A percentile compares a stretch with the other conserved stretches of the same genome.
Evolutionary conservation across 495 filamentous ascomycete genomes (phyloP).

Genomic region (Aspergillus kassunensis): DNA sequence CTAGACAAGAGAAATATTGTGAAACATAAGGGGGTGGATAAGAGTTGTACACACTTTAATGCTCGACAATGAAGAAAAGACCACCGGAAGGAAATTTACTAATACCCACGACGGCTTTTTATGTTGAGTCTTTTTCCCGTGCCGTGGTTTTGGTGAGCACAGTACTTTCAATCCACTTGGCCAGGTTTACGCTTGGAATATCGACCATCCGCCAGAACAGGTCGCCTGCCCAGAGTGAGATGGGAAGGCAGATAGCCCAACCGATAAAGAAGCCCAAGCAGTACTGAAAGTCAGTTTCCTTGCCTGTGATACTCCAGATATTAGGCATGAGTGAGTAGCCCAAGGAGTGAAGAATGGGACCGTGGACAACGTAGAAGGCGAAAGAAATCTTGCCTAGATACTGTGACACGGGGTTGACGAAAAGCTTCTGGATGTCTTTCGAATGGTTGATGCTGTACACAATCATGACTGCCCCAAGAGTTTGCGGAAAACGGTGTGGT

Average conservation of each 20-base stretch:
- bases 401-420: constrained; percentile 53
- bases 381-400: constrained; percentile 62
- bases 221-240: constrained; percentile 56
- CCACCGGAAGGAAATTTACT: background rate
- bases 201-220: constrained; percentile 58
- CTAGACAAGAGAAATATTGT: background rate
- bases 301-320: constrained; percentile 52
- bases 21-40: background rate
- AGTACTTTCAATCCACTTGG: constrained; percentile 48
- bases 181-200: constrained; percentile 53
- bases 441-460: constrained; percentile 55
- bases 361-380: constrained; percentile 63
- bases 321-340: constrained; percentile 47
- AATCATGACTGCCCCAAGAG: constrained; percentile 52
- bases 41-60: background rate
- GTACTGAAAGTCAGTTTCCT: constrained; percentile 48
- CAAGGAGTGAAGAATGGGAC: constrained; percentile 50
- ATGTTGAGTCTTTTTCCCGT: background rate
- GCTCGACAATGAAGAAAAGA: too few species aligned
- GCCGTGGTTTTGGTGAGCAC: constrained; percentile 24
- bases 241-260: constrained; percentile 45
- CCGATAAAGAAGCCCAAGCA: constrained; percentile 49
- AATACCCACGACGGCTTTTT: background rate
- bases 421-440: constrained; percentile 47
- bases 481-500: constrained; percentile 42